A percentile compares a stretch with the other conserved stretches of the same genome.
These are phyloP conservation scores for Gillenia trifoliata DNA, from an alignment of 306 rosid species.

Conservation along the genomic window DNA sequence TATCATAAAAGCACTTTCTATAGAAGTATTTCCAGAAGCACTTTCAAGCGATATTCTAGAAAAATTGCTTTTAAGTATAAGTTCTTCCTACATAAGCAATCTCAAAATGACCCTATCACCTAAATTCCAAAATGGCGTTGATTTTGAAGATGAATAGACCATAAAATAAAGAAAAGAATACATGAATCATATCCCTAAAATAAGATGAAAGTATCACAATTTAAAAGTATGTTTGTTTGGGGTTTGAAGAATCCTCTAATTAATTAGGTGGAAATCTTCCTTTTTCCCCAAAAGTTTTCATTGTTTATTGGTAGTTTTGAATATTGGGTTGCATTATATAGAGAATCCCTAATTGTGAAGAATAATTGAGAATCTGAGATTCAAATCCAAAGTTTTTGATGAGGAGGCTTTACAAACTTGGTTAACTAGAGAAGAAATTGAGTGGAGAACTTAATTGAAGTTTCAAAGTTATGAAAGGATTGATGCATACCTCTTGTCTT, in stretches of 20 bases:
- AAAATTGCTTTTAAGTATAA: too few relatives aligned
- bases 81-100: too few relatives aligned
- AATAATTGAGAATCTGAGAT: not conserved
- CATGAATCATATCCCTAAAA: not conserved
- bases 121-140: too few relatives aligned
- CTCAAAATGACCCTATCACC: too few relatives aligned
- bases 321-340: not conserved
- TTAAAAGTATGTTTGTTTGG: not conserved
- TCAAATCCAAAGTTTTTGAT: not conserved
- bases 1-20: too few relatives aligned
- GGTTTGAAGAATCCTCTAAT: not conserved
- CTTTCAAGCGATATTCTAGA: too few relatives aligned
- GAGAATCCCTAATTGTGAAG: not conserved
- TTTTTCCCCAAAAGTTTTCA: not conserved
- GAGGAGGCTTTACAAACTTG: not conserved
- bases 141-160: too few relatives aligned
- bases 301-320: not conserved
- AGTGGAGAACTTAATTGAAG: not conserved
- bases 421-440: not conserved
- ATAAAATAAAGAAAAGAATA: not conserved
- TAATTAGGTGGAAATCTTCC: not conserved
- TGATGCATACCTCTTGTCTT: conserved; percentile 11
- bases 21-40: too few relatives aligned
- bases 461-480: not conserved
- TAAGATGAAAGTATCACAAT: not conserved